phyloP scores from a whole-genome alignment of 2,329 filamentous ascomycete genomes.

The Uncinocarpus reesii region DNA sequence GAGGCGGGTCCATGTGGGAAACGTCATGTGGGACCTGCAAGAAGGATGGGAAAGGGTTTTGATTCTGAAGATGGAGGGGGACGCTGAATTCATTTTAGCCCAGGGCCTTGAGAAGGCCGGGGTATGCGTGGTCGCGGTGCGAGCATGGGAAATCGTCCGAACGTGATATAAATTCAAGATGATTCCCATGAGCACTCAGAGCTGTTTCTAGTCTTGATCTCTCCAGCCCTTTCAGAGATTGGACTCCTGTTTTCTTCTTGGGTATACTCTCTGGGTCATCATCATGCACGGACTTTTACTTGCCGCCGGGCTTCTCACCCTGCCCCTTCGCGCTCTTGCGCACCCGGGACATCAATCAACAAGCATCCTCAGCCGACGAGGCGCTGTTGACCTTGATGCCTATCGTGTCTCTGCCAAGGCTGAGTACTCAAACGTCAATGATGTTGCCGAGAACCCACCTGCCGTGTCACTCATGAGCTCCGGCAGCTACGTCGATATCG shows the following conservation, averaged over 20 bases:
- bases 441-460: constrained; percentile 5
- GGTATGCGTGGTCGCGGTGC: not conserved
- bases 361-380: constrained; percentile 7
- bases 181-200: not conserved
- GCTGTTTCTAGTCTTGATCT: not conserved
- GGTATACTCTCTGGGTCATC: constrained; percentile 3
- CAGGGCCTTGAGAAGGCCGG: not conserved
- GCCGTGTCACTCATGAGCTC: not conserved
- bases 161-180: constrained; percentile 9
- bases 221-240: constrained; percentile 1
- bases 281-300: constrained; percentile 17
- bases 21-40: constrained; percentile 6
- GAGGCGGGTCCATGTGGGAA: not conserved
- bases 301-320: constrained; percentile 11
- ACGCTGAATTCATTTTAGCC: not conserved
- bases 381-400: constrained; percentile 14
- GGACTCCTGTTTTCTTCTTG: constrained; percentile 2
- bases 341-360: constrained; percentile 11
- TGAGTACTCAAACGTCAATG: constrained; percentile 9
- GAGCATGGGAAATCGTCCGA: not conserved
- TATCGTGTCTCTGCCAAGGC: constrained; percentile 10
- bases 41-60: too few relatives aligned
- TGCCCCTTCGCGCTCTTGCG: constrained; percentile 11
- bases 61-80: constrained; percentile 3
- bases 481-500: constrained; percentile 13